Base-by-base conservation (phyloP, 2,329 filamentous ascomycete genomes). In the Chrysoporthe austroafricana region DNA sequence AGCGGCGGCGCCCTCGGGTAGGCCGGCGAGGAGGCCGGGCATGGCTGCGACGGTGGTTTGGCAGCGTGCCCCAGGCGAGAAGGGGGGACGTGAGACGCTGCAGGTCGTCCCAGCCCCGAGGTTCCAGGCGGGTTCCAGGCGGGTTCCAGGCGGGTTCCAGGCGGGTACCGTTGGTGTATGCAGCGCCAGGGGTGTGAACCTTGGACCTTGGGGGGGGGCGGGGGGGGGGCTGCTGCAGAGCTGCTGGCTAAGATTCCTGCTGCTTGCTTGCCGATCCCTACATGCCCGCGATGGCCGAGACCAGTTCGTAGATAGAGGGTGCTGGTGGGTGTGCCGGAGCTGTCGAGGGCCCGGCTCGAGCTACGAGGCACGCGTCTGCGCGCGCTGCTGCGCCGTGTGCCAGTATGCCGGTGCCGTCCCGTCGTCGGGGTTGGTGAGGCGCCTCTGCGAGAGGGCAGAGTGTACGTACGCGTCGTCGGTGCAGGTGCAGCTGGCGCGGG, bases 121-220 rank as follows among this genome's bases (percentile, higher is more conserved):
- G 59, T 62, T 26, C 26, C 26, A 26, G 26, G 26, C 26, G 26
- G 26, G 26, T 26, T 26, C 26, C 26, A 48, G 43, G 42, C 26
- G 26, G 59, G 26, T 26, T 26, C 26, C 26, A 48, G 43, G 42
- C 26, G 26, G 59, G 21, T 21, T 21, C 36, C 43, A 48, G 43
- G 42, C 26, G 26, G 59, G 43, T 48, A 18, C 26, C 26, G 26
- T 26, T 26, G 26, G 26, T 26, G 26, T 62, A 48, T 62, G 59
- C 59, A 62, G 43, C 34, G 44, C 44, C 44, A 62, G 44, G 59
- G 59, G 14, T 61, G 43, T 14, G 58, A 18, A 43, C 21, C 58
- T 57, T 36, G 54, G 54, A 21, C 26, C 26, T 26, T 26, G 26
- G 26, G 26, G 26, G 21, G 21, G 26, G 26, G 26, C 2, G 26